Base-by-base conservation (phyloP, 305 asterid genomes). In the Plantago coronopus region DNA sequence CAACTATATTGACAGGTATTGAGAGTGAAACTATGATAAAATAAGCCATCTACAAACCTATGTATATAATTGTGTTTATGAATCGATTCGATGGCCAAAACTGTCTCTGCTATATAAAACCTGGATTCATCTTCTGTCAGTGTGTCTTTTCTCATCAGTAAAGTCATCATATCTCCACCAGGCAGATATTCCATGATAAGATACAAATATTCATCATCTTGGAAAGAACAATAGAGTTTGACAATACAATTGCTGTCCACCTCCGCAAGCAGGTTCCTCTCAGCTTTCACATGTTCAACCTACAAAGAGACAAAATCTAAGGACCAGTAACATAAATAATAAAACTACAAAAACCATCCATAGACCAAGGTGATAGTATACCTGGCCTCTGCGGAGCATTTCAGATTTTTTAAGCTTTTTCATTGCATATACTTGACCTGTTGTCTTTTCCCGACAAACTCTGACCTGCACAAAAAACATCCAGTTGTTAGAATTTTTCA, bases 331-430 rank as follows among this genome's bases (percentile, higher is more conserved):
- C 55, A 68, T 53, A 72, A 70, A 46, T 68, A 63, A 62, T 43
- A 68, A 44, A 79, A 76, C 57, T 65, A 59, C 62, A 16, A 54
- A 47, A 53, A 74, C 23, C 55, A 56, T 59, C 45, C 34, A 48
- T 68, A 65, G 56, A 74, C 17, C 70, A 69, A 67, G 66, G 42
- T 48, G 62, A 70, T 74, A 54, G 61, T 56, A 65, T 78, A 91
- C 95, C 95, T 89, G 98, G 68, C 98, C 97, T 82, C 98, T 84
- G 47, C 98, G 95, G 67, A 91, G 95, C 98, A 91, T 91, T 78
- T 91, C 98, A 40, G 96, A 79, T 83, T 91, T 91, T 84, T 85
- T 89, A 49, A 88, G 95, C 78, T 91, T 91, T 79, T 91, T 91
- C 98, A 91, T 91, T 50, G 98, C 98, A 72, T 88, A 91, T 34